Evolutionary conservation across 805 yeast species (phyloP).

Genomic region (Ogataea wickerhamii): DNA sequence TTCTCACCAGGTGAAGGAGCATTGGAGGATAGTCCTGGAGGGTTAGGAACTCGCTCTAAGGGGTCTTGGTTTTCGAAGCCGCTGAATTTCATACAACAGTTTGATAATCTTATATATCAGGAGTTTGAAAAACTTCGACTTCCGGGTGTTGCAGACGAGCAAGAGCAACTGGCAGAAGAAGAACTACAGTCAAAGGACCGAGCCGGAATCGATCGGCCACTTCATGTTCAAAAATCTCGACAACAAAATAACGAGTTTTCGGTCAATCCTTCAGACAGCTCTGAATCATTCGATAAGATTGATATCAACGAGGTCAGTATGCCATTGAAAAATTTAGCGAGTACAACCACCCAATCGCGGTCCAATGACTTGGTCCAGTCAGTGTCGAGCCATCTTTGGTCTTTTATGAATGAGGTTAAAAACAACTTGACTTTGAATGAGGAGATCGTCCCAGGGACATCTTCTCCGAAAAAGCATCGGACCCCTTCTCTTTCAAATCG

Average conservation of each 20-base stretch:
- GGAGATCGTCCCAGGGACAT: conserved; percentile 9
- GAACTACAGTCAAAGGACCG: neutral
- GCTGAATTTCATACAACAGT: conserved; percentile 57
- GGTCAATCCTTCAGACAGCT: conserved; percentile 8
- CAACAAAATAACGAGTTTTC: conserved; percentile 1
- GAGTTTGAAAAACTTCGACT: conserved; percentile 56
- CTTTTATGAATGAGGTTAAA: conserved; percentile 48
- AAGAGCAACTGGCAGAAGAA: neutral
- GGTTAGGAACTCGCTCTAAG: conserved; percentile 20
- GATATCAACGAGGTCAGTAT: conserved; percentile 22
- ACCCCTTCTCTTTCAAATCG: conserved; percentile 30
- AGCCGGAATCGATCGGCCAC: conserved; percentile 1
- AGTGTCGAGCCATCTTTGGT: conserved; percentile 45
- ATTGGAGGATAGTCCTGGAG: conserved; percentile 4
- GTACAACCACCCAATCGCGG: conserved; percentile 10
- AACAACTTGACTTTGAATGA: conserved; percentile 25
- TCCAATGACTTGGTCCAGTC: conserved; percentile 33
- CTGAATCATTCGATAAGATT: conserved; percentile 16
- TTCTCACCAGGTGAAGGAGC: conserved; percentile 10
- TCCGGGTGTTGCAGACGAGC: conserved; percentile 27
- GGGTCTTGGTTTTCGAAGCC: conserved; percentile 46
- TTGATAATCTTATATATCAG: conserved; percentile 61
- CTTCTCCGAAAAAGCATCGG: conserved; percentile 17
- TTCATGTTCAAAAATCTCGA: conserved; percentile 6
- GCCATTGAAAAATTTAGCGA: conserved; percentile 24